These are phyloP conservation scores for Vigna radiata DNA, from an alignment of 306 rosid genomes.

Conservation along the genomic window DNA sequence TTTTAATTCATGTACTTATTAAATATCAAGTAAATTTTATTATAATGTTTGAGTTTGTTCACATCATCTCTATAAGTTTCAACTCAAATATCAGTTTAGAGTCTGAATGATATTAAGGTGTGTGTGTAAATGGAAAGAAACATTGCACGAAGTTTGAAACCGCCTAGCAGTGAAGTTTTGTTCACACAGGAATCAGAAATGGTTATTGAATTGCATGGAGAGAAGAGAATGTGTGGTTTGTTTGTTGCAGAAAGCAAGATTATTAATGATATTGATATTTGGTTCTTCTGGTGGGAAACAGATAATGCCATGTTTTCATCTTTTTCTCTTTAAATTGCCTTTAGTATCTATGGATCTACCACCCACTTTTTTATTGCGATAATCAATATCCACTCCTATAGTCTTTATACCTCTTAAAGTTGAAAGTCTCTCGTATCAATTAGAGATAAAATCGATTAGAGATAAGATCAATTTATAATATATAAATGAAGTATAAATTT, in stretches of 20 bases:
- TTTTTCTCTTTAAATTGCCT: background rate
- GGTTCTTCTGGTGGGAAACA: constrained; percentile 35
- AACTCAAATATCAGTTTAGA: background rate
- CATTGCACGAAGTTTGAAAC: constrained; percentile 6
- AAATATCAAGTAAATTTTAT: too few species aligned
- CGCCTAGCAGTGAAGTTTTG: background rate
- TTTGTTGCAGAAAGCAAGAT: background rate
- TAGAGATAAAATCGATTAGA: too few species aligned
- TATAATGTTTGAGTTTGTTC: too few species aligned
- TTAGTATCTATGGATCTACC: constrained; percentile 4
- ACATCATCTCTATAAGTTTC: too few species aligned
- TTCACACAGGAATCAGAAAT: constrained; percentile 7
- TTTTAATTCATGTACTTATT: too few species aligned
- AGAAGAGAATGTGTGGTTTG: background rate
- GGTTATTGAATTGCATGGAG: background rate
- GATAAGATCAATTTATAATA: too few species aligned
- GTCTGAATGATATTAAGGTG: background rate
- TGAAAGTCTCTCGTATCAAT: too few species aligned
- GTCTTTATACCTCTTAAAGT: too few species aligned
- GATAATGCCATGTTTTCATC: background rate
- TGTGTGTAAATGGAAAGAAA: background rate
- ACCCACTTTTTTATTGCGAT: constrained; percentile 2
- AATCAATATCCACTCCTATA: too few species aligned
- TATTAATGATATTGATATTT: background rate
- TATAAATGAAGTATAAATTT: too few species aligned